These are phyloP conservation scores for Amylostereum areolatum DNA, from an alignment of 1,284 basidiomycete genomes.

Conservation along the genomic window DNA sequence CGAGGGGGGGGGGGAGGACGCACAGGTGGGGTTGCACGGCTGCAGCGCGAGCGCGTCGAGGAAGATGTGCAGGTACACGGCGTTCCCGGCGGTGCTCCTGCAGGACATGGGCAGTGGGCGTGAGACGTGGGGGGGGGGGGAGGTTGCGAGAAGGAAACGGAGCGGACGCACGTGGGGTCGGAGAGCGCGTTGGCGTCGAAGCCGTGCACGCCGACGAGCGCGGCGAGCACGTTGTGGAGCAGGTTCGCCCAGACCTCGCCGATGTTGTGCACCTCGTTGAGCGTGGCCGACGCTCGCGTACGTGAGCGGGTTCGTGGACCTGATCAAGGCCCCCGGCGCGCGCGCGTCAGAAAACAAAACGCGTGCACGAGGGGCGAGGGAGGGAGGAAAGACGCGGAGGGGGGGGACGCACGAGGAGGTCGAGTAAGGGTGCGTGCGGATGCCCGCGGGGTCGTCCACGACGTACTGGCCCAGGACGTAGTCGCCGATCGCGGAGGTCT, in stretches of 20 bases:
- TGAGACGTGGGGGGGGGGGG: too few relatives aligned
- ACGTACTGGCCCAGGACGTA: too few relatives aligned
- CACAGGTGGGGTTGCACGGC: constrained; percentile 48
- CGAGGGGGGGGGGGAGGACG: not conserved
- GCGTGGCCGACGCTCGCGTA: constrained; percentile 31
- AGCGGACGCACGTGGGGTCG: too few relatives aligned
- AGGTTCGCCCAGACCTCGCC: constrained; percentile 50
- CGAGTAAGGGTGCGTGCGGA: constrained; percentile 37
- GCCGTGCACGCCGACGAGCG: constrained; percentile 35
- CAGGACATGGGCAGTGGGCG: too few relatives aligned
- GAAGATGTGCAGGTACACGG: constrained; percentile 43
- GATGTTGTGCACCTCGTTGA: constrained; percentile 39
- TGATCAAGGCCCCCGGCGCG: too few relatives aligned
- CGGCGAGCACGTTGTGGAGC: constrained; percentile 46
- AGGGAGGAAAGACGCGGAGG: too few relatives aligned
- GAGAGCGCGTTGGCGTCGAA: constrained; percentile 33
- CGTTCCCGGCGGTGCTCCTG: constrained; percentile 36
- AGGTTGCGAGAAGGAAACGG: too few relatives aligned
- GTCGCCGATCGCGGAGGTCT: not conserved
- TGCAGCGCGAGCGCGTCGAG: constrained; percentile 42
- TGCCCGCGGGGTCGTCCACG: constrained; percentile 25
- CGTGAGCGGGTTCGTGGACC: constrained; percentile 29
- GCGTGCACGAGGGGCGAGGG: too few relatives aligned
- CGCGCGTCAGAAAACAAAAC: too few relatives aligned
- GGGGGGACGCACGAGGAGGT: too few relatives aligned